Percentiles rank a stretch among this genome's conserved stretches.
Evolutionary conservation across 305 asterid species (phyloP).

Genomic region (Solanum hybrid): DNA sequence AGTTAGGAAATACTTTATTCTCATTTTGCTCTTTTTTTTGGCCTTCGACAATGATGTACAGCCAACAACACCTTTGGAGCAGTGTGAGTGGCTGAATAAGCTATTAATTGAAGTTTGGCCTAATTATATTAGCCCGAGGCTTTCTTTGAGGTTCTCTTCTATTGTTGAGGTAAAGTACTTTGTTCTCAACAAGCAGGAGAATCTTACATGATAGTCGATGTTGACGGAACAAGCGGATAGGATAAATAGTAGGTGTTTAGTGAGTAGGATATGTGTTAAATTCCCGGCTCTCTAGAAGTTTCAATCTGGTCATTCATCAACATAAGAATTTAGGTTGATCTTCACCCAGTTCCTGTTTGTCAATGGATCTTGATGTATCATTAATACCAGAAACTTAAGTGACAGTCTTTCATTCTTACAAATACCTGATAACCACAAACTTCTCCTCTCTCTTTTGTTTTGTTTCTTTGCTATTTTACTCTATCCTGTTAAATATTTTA

Average conservation of each 20-base stretch:
- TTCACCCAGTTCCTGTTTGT: not conserved
- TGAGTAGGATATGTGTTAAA: not conserved
- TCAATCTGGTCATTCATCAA: not conserved
- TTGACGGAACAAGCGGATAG: not conserved
- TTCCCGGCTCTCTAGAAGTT: not conserved
- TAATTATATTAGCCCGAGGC: constrained; percentile 64
- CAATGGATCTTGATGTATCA: not conserved
- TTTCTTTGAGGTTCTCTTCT: constrained; percentile 73
- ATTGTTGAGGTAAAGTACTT: constrained; percentile 65
- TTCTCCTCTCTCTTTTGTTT: not conserved
- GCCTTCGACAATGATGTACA: constrained; percentile 10
- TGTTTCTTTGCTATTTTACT: not conserved
- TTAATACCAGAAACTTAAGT: not conserved
- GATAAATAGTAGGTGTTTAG: not conserved
- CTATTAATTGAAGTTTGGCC: constrained; percentile 72
- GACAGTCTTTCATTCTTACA: not conserved
- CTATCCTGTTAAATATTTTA: not conserved
- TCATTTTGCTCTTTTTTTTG: constrained; percentile 9
- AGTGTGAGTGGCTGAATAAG: constrained; percentile 96
- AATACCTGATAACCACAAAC: not conserved
- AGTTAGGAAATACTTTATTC: not conserved
- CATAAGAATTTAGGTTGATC: not conserved
- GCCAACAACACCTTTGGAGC: constrained; percentile 86
- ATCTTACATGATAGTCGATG: not conserved
- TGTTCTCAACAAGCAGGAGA: not conserved